Base-by-base conservation (phyloP, 371 early-diverging fungal species). In the Zancudomyces culisetae region DNA sequence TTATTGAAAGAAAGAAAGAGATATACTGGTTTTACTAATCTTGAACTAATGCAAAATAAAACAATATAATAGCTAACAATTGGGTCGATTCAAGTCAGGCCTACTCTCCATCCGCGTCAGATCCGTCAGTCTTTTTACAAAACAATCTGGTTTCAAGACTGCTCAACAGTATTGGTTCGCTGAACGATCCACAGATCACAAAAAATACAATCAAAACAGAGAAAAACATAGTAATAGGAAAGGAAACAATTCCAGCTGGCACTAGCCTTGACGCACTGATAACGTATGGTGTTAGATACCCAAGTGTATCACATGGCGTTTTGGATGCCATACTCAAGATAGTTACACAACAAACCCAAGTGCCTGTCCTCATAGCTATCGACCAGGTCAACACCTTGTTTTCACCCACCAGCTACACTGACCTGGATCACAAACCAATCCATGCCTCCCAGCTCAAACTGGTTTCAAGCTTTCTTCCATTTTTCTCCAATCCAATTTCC, bases 51-150 rank as follows among this genome's bases (percentile, higher is more conserved):
- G n/a, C n/a, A n/a, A n/a, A n/a, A n/a, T n/a, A n/a, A n/a, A n/a
- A n/a, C n/a, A n/a, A n/a, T n/a, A n/a, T n/a, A 23, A 35, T 50
- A 10, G 59, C 66, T 2, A 19, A 52, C 21, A 27, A 43, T 12
- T 65, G 66, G 66, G 66, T 65, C 29, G 51, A 65, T 23, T 65
- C 66, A 23, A 65, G 68, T 23, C 55, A 51, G 20, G 59, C 66
- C 40, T 65, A 65, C 42, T 59, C 55, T 10, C 67, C 67, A 13
- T 28, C 28, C 27, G 42, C 43, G 29, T 21, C 43, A 19, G 41
- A 35, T 6, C 35, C 43, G 42, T 47, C 42, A 12, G 27, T 45
- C 52, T 65, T 53, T 50, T 35, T 45, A n/a, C 66, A 65, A 54
- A 50, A 47, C 20, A 63, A 60, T 28, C 41, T 65, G 20, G 39